Evolutionary conservation across 2,329 filamentous ascomycete genomes (phyloP), one percentile per base, ranked within the genome.

Genomic region (Tolypocladium endophyticum): DNA sequence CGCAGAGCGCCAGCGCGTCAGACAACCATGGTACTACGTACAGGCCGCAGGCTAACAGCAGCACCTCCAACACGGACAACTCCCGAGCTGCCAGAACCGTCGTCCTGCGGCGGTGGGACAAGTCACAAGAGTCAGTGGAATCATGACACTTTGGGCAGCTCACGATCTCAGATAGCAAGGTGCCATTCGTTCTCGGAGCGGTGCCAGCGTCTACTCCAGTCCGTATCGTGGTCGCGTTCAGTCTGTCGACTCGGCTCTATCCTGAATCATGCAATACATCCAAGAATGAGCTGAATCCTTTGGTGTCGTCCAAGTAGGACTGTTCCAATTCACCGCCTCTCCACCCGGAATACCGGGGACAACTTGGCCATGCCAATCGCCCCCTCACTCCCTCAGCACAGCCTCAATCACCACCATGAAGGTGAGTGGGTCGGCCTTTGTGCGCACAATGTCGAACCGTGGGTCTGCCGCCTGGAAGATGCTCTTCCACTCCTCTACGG

Each of bases 401-500:
- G 69, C 72, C 61, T 74, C 72, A 14, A 75, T 70, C 4, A 73
- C 66, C 1, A 72, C 71, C 41, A 74, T 72, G 62, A 75, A 76
- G 7, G 66, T 68, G 58, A 70, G 43, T 1, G 73, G 72, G n/a
- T 73, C 69, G 0, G 70, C 71, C 59, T 74, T 70, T 3, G 73
- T 61, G 14, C 68, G 66, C 2, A 70, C 67, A 23, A 80, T 68
- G n/a, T 76, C 71, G 53, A 77, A 79, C 16, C 77, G 67, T 63
- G 76, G 71, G 60, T 81, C 79, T 2, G 79, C 78, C 54, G 68
- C 64, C n/a, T 62, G 64, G 63, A 81, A 77, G 2, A 81, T 68
- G 20, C 68, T 67, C 64, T 72, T 74, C 76, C 79, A 82, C 5
- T 74, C 76, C n/a, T 73, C 69, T 0, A 75, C 72, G 0, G 74